Evolutionary conservation across 2,329 filamentous ascomycete genomes (phyloP).

Genomic region (Phialophora chinensis): DNA sequence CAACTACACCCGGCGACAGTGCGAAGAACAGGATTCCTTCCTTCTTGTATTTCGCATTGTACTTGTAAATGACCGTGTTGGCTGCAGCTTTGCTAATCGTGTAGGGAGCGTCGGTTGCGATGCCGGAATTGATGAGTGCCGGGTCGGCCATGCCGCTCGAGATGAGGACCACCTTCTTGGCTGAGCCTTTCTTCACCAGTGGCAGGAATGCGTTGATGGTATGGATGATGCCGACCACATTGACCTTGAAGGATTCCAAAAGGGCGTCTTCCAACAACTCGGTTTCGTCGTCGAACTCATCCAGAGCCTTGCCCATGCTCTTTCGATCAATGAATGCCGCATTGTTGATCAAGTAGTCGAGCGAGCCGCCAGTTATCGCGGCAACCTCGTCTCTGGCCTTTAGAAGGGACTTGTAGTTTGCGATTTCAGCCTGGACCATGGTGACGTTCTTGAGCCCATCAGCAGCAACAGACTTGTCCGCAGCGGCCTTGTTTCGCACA

Average conservation of each 20-base stretch:
- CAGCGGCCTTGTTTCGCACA: slow-evolving; percentile 54
- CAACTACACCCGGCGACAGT: slow-evolving; percentile 60
- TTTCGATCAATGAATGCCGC: slow-evolving; percentile 48
- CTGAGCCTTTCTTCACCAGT: slow-evolving; percentile 56
- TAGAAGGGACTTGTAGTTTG: slow-evolving; percentile 48
- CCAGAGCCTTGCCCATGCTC: slow-evolving; percentile 45
- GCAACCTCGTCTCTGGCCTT: slow-evolving; percentile 40
- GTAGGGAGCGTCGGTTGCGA: slow-evolving; percentile 52
- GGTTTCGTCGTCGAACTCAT: slow-evolving; percentile 44
- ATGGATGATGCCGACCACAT: slow-evolving; percentile 60
- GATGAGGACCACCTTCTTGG: slow-evolving; percentile 63
- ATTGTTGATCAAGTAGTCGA: slow-evolving; percentile 63
- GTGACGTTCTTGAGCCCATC: slow-evolving; percentile 54
- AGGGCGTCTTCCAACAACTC: slow-evolving; percentile 48
- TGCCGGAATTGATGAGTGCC: slow-evolving; percentile 49
- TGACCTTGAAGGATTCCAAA: slow-evolving; percentile 50
- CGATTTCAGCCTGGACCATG: slow-evolving; percentile 56
- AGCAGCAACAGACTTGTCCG: slow-evolving; percentile 52
- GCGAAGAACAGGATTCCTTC: slow-evolving; percentile 61
- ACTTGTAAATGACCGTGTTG: slow-evolving; percentile 62
- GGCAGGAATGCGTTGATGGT: slow-evolving; percentile 62
- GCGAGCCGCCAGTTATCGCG: slow-evolving; percentile 37
- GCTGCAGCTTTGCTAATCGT: slow-evolving; percentile 59
- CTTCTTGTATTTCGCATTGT: slow-evolving; percentile 55
- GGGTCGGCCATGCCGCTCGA: slow-evolving; percentile 57